Conservation (phyloP, 805 yeast species). For the Teunomyces funiuensis region DNA sequence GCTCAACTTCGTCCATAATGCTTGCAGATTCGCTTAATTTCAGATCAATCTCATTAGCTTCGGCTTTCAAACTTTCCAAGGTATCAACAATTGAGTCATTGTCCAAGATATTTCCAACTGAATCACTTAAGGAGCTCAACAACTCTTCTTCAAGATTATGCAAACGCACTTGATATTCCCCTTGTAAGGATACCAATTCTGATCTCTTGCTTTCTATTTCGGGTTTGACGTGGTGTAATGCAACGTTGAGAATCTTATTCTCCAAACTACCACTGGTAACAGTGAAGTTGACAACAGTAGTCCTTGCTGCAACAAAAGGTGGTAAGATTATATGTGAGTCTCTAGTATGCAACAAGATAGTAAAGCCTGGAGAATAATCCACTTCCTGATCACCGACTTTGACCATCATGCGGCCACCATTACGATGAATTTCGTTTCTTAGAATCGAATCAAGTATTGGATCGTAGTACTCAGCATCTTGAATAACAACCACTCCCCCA, state of each 20-base stretch:
- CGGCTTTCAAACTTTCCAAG: conserved; percentile 64
- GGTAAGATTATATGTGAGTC: conserved; percentile 51
- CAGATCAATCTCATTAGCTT: conserved; percentile 51
- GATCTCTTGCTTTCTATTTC: conserved; percentile 60
- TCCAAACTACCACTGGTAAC: conserved; percentile 69
- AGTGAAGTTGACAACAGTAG: conserved; percentile 66
- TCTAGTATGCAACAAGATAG: conserved; percentile 57
- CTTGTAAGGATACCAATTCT: conserved; percentile 53
- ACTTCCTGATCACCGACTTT: conserved; percentile 61
- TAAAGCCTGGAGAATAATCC: conserved; percentile 67
- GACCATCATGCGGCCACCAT: conserved; percentile 71
- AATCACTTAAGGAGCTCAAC: conserved; percentile 53
- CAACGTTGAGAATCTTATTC: conserved; percentile 56
- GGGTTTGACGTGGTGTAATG: conserved; percentile 59
- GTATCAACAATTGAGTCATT: conserved; percentile 58
- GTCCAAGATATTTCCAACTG: conserved; percentile 66
- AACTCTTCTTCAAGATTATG: conserved; percentile 58
- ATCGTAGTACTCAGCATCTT: conserved; percentile 79
- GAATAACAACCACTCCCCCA: conserved; percentile 72
- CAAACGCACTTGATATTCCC: conserved; percentile 58
- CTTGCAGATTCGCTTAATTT: conserved; percentile 55
- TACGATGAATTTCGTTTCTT: conserved; percentile 54
- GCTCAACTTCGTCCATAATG: conserved; percentile 56
- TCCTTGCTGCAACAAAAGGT: conserved; percentile 60
- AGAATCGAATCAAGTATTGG: conserved; percentile 68